A percentile compares a stretch with the other conserved stretches of the same genome.
Evolutionary conservation across 768 basidiomycete genomes (phyloP).

Genomic region (Calocera viscosa): DNA sequence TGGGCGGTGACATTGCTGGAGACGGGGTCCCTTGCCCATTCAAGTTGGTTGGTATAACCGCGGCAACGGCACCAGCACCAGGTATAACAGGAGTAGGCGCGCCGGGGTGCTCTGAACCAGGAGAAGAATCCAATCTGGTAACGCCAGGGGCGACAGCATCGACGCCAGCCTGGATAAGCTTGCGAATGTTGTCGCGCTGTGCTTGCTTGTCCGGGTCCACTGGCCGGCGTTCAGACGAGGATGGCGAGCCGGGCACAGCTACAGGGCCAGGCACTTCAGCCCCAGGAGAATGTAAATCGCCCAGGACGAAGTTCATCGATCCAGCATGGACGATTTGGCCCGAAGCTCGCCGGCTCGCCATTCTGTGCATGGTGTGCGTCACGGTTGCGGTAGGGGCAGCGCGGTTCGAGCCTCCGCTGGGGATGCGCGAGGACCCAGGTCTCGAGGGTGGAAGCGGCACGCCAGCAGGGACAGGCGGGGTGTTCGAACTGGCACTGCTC

Average conservation of each 20-base stretch:
- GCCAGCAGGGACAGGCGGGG: neutral
- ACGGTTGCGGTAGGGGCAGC: neutral
- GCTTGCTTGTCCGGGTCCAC: neutral
- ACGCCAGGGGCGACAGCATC: slow-evolving; percentile 12
- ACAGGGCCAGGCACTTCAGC: neutral
- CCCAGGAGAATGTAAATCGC: neutral
- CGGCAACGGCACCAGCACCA: neutral
- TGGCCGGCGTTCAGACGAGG: neutral
- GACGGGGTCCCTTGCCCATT: neutral
- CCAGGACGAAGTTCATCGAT: neutral
- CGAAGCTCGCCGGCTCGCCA: neutral
- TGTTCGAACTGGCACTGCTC: neutral
- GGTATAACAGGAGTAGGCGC: neutral
- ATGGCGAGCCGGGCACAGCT: neutral
- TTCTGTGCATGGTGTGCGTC: neutral
- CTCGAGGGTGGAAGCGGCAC: neutral
- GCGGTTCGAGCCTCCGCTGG: neutral
- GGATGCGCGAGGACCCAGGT: neutral
- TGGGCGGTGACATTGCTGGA: neutral
- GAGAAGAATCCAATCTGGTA: slow-evolving; percentile 8
- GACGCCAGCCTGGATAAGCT: slow-evolving; percentile 7
- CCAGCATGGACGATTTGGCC: neutral
- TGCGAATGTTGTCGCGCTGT: neutral
- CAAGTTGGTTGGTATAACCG: neutral
- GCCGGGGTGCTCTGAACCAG: slow-evolving; percentile 11